Evolutionary conservation across 352 stramenopile genomes (phyloP).

Genomic region (Globisporangium orthogonon): DNA sequence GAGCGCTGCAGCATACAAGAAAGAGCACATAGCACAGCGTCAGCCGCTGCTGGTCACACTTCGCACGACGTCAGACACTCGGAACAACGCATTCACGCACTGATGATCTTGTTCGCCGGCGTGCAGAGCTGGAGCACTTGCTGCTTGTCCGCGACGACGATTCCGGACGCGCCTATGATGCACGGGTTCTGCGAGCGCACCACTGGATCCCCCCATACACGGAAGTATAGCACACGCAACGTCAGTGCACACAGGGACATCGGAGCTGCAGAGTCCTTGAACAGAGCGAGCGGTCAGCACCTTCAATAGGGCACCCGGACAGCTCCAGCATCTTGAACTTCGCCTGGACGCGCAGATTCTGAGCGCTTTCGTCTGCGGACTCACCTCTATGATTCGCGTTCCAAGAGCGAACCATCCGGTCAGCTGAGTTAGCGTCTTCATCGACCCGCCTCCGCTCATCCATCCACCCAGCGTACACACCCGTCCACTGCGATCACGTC

Average conservation of each 20-base stretch:
- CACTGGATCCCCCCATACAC: constrained; percentile 18
- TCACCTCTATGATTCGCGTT: constrained; percentile 5
- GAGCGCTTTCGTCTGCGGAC: constrained; percentile 9
- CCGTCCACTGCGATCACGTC: constrained; percentile 44
- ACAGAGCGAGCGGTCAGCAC: constrained; percentile 11
- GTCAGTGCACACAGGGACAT: neutral
- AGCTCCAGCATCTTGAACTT: constrained; percentile 64
- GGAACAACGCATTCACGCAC: constrained; percentile 22
- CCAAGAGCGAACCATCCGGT: neutral
- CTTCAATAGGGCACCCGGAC: constrained; percentile 62
- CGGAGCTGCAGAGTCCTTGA: neutral
- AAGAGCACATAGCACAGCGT: constrained; percentile 4
- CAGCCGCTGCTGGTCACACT: neutral
- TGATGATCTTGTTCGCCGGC: constrained; percentile 30
- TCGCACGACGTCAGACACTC: too few relatives aligned
- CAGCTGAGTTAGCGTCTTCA: neutral
- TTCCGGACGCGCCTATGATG: constrained; percentile 38
- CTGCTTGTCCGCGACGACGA: constrained; percentile 61
- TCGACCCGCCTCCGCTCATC: too few relatives aligned
- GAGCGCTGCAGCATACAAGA: constrained; percentile 24
- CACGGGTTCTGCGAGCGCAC: constrained; percentile 51
- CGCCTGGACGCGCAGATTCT: constrained; percentile 26
- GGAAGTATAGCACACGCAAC: neutral
- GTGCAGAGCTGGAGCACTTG: constrained; percentile 51
- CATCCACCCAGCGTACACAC: neutral